These are phyloP conservation scores for Nicotiana otophora DNA, from an alignment of 257 asterid genomes.

Conservation along the genomic window DNA sequence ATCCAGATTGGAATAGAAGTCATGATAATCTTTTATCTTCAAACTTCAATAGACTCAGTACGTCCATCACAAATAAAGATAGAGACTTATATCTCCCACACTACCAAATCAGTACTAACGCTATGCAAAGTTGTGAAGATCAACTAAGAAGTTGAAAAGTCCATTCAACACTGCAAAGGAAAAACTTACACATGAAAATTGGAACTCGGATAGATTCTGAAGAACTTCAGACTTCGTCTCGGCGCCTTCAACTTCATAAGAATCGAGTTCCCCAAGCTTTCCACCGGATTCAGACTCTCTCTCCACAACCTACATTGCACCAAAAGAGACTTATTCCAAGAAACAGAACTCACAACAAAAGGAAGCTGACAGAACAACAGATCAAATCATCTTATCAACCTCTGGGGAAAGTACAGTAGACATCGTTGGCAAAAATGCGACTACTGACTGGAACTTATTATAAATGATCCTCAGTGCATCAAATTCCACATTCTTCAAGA, in stretches of 20 bases:
- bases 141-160: background rate
- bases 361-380: background rate
- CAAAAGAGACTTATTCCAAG: conserved; percentile 7
- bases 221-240: conserved; percentile 90
- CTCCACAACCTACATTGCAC: conserved; percentile 51
- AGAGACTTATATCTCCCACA: background rate
- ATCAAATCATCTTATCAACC: conserved; percentile 34
- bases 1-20: background rate
- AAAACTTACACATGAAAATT: conserved; percentile 71
- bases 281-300: conserved; percentile 95
- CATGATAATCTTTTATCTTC: background rate
- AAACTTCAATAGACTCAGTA: background rate
- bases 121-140: background rate
- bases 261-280: conserved; percentile 75
- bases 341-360: background rate
- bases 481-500: conserved; percentile 80
- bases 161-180: background rate
- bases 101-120: background rate
- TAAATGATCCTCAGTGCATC: conserved; percentile 79
- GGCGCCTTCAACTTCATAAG: conserved; percentile 88
- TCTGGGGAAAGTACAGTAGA: conserved; percentile 90
- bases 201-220: conserved; percentile 89
- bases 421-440: conserved; percentile 60
- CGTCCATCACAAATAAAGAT: background rate
- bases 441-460: conserved; percentile 91